phyloP scores from a whole-genome alignment of 164 flowering plant genomes.

The Magnolia officinalis region DNA sequence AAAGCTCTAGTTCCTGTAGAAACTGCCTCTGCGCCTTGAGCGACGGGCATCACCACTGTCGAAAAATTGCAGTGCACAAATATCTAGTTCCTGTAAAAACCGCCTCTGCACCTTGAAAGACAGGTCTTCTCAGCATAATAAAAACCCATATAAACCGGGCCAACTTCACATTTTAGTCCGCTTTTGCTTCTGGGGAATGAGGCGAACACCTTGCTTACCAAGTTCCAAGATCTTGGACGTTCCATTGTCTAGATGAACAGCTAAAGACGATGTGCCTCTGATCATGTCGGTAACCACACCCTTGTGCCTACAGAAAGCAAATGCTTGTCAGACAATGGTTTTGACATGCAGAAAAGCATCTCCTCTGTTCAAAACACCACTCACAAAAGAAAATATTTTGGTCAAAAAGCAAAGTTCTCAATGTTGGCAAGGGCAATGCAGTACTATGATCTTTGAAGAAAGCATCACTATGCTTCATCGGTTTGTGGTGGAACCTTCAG shows the following conservation, averaged over 20 bases:
- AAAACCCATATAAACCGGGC: background rate
- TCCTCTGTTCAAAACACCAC: no score
- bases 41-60: background rate
- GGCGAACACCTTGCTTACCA: slow-evolving; percentile 82
- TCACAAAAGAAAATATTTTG: no score
- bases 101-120: slow-evolving; percentile 10
- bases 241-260: slow-evolving; percentile 78
- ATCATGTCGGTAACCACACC: slow-evolving; percentile 61
- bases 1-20: background rate
- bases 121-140: background rate
- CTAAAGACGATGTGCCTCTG: slow-evolving; percentile 56
- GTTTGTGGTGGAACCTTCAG: no score
- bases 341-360: background rate
- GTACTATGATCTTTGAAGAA: no score
- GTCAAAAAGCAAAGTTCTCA: no score
- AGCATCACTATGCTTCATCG: no score
- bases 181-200: slow-evolving; percentile 77
- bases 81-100: slow-evolving; percentile 1
- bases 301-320: slow-evolving; percentile 51
- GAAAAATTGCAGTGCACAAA: background rate
- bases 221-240: slow-evolving; percentile 57
- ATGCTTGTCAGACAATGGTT: background rate
- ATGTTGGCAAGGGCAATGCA: no score
- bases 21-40: slow-evolving; percentile 11
- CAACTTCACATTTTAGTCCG: slow-evolving; percentile 33